Conservation (phyloP, 257 asterid species). For the Capsicum rhomboideum region DNA sequence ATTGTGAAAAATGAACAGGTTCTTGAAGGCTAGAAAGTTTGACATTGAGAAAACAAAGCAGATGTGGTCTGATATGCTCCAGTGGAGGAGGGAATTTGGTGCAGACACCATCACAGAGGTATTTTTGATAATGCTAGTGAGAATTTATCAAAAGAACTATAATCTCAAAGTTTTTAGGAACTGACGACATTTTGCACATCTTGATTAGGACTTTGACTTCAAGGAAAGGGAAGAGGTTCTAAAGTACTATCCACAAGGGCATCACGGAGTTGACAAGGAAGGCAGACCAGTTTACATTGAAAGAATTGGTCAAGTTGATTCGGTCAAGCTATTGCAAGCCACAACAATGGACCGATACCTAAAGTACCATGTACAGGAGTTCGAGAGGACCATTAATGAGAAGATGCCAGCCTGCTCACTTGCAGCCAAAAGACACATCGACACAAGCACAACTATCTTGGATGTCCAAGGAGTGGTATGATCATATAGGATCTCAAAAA, state of each 20-base stretch:
- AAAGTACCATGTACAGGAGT: constrained; percentile 85
- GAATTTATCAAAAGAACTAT: neutral
- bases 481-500: neutral
- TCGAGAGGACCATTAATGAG: constrained; percentile 78
- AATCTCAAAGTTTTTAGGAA: neutral
- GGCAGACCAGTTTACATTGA: constrained; percentile 91
- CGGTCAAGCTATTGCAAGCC: constrained; percentile 79
- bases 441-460: constrained; percentile 91
- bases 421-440: constrained; percentile 77
- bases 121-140: neutral
- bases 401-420: constrained; percentile 93
- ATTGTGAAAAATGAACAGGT: constrained; percentile 31
- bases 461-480: constrained; percentile 99
- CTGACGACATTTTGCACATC: neutral
- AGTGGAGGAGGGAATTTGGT: constrained; percentile 94
- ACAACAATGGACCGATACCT: constrained; percentile 81
- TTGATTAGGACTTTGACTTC: constrained; percentile 59
- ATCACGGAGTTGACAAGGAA: constrained; percentile 87
- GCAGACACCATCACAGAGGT: constrained; percentile 85
- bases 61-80: constrained; percentile 97
- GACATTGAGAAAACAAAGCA: constrained; percentile 87
- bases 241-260: constrained; percentile 92
- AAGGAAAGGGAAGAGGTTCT: constrained; percentile 80
- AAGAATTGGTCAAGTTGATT: constrained; percentile 76
- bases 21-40: constrained; percentile 82